Conservation (phyloP, 2,329 filamentous ascomycete genomes). For the Aspergillus eucalypticola region DNA sequence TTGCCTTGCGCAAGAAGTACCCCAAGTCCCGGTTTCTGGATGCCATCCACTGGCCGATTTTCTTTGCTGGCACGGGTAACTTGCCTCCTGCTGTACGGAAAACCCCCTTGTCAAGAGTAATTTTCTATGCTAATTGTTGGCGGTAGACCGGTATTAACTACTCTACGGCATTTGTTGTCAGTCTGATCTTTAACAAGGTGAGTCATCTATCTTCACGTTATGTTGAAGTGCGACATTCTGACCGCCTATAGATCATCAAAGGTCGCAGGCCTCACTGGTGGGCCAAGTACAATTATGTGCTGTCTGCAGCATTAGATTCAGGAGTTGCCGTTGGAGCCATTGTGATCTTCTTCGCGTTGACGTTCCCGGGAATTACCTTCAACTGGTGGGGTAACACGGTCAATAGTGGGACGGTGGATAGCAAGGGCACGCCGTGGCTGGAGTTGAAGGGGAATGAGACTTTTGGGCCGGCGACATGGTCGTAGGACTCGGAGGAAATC, state of each 20-base stretch:
- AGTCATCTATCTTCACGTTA: background rate
- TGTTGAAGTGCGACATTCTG: background rate
- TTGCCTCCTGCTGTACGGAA: conserved; percentile 25
- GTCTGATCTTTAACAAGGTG: conserved; percentile 39
- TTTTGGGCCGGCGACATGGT: conserved; percentile 17
- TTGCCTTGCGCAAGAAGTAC: conserved; percentile 56
- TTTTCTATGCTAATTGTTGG: background rate
- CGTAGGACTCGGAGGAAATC: too few species aligned
- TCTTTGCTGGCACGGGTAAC: conserved; percentile 28
- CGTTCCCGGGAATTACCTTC: conserved; percentile 33
- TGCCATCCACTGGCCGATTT: conserved; percentile 28
- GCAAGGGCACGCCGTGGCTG: conserved; percentile 29
- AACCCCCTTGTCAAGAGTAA: background rate
- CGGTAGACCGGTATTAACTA: conserved; percentile 27
- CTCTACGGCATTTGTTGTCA: conserved; percentile 26
- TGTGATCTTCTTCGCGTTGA: conserved; percentile 40
- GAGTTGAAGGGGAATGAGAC: conserved; percentile 15
- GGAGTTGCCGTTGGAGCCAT: conserved; percentile 39
- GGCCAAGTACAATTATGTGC: conserved; percentile 35
- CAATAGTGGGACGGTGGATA: conserved; percentile 36
- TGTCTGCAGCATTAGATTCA: conserved; percentile 37
- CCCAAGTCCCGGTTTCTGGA: conserved; percentile 49
- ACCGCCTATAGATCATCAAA: conserved; percentile 14
- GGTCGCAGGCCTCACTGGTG: conserved; percentile 22
- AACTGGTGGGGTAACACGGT: conserved; percentile 40